phyloP scores from a whole-genome alignment of 768 basidiomycete species.

The Leccinum variicolor region DNA sequence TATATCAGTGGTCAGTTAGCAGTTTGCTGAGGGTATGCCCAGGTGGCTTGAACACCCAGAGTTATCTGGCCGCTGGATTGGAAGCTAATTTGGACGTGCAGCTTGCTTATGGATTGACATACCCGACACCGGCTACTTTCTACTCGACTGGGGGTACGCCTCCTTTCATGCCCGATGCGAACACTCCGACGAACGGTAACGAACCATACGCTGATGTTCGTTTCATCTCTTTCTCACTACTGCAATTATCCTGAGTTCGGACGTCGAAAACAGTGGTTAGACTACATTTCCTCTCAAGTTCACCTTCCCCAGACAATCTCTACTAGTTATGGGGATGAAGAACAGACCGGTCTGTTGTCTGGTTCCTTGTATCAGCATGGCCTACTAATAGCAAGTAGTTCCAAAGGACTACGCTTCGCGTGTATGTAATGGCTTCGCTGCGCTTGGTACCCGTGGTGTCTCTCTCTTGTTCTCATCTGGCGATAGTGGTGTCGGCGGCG shows the following conservation, averaged over 20 bases:
- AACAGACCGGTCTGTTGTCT: conserved; percentile 52
- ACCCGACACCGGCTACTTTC: conserved; percentile 57
- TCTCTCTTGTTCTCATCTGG: conserved; percentile 65
- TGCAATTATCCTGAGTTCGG: not conserved
- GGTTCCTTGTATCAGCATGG: not conserved
- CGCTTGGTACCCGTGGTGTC: conserved; percentile 64
- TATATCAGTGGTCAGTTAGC: not conserved
- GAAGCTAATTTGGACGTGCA: conserved; percentile 72
- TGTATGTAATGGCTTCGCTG: conserved; percentile 59
- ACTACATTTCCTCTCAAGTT: conserved; percentile 47
- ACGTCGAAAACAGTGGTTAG: conserved; percentile 49
- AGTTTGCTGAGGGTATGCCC: conserved; percentile 7
- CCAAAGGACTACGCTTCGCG: conserved; percentile 56
- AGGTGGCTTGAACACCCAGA: conserved; percentile 66
- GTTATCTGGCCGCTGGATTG: conserved; percentile 42
- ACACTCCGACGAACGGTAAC: conserved; percentile 40
- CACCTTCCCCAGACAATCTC: conserved; percentile 59
- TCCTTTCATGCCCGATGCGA: conserved; percentile 49
- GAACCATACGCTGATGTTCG: conserved; percentile 47
- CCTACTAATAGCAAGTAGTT: conserved; percentile 35
- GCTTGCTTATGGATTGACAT: conserved; percentile 61
- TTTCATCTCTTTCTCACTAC: conserved; percentile 18
- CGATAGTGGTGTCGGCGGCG: conserved; percentile 63
- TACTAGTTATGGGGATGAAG: conserved; percentile 71
- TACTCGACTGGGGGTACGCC: conserved; percentile 62